Base-by-base conservation (phyloP, 768 basidiomycete species). In the Trichaptum fuscoviolaceum region DNA sequence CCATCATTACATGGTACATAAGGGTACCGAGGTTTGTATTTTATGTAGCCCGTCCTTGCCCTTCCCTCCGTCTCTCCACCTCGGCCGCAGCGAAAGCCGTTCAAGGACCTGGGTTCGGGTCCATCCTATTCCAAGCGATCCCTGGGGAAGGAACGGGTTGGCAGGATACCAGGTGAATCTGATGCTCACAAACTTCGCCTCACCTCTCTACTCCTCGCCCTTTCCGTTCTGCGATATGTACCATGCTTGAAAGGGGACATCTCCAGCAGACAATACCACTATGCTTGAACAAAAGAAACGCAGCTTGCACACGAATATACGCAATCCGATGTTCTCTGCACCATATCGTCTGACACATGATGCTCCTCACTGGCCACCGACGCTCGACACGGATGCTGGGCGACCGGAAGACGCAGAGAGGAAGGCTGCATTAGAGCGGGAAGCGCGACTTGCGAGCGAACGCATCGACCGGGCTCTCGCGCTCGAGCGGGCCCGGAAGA, bases 381-480 rank as follows among this genome's bases (percentile, higher is more conserved):
- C 79, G 1, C 69, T 52, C 2, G 42, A 52, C 42, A 52, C 71
- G 2, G 70, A 68, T 1, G 62, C 76, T 64, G 85, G 86, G 71
- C 81, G 79, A 0, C 78, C 80, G 10, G 75, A 78, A 6, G 78
- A 83, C 59, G 76, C 75, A 17, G 75, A 75, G n/a, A 67, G 70
- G 57, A 78, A 85, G 18, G 65, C 83, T 27, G 74, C 77, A 64
- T 73, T 72, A 34, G 85, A 86, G 72, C 77, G 76, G 26, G 80
- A 83, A 69, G 86, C 86, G 17, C 84, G 83, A 71, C 76, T 78
- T 52, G 66, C 75, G 26, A 86, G 82, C 74, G 85, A 87, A 67
- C 74, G 75, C 7, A 89, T 89, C 70, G 86, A 89, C 71, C 79
- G 75, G n/a, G 76, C 76, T 59, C 73, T 89, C 18, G 79, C 79